Conservation (phyloP, 2,329 filamentous ascomycete genomes). For the Sporothrix sp. region DNA sequence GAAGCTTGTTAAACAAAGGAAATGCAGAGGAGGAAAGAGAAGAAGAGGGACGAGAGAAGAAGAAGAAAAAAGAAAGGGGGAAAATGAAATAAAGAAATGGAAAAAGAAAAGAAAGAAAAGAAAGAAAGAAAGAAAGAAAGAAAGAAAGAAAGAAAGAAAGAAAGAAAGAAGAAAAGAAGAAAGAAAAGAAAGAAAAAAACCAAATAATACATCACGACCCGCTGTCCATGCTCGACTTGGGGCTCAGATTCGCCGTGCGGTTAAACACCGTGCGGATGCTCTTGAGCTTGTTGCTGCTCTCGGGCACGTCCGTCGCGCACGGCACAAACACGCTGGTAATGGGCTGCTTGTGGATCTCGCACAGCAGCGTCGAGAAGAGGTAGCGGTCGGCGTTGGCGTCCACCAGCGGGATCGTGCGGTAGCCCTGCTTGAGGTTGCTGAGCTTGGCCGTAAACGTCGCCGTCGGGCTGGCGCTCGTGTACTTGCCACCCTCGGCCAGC, state of each 20-base stretch:
- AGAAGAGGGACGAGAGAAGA: not conserved
- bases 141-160: not conserved
- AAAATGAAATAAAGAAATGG: not conserved
- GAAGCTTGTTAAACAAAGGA: constrained; percentile 6
- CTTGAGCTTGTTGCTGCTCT: constrained; percentile 42
- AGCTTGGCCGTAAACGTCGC: constrained; percentile 92
- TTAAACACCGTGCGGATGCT: constrained; percentile 41
- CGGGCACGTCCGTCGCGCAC: constrained; percentile 29
- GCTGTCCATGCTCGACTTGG: constrained; percentile 38
- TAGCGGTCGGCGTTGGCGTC: constrained; percentile 87
- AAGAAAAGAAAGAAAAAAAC: not conserved
- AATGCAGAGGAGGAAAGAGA: not conserved
- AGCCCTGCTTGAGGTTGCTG: constrained; percentile 79
- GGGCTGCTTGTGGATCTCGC: constrained; percentile 62
- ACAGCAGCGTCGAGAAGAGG: constrained; percentile 89
- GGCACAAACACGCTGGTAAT: constrained; percentile 49
- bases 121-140: not conserved
- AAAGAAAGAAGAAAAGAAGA: not conserved
- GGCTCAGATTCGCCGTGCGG: constrained; percentile 40
- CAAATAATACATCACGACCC: constrained; percentile 15
- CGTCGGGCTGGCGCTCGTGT: constrained; percentile 52
- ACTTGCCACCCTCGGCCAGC: constrained; percentile 68
- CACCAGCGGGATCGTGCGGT: constrained; percentile 81
- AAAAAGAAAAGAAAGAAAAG: not conserved
- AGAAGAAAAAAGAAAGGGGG: not conserved